Conservation (phyloP, 202 grass and related monocot genomes). For the Thinopyrum obtusiflorum region DNA sequence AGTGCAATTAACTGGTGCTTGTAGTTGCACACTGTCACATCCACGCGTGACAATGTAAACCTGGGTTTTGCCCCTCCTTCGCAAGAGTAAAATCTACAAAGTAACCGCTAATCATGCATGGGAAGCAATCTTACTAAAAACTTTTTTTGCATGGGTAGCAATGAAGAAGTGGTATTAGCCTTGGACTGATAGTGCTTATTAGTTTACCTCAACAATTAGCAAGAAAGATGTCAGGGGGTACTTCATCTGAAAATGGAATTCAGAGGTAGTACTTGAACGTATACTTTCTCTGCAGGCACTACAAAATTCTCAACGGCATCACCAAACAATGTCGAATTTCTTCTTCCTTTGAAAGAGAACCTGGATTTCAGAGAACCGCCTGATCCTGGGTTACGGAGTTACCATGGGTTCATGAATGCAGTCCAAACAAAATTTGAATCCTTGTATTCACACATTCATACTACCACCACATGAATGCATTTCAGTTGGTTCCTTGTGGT, state of each 20-base stretch:
- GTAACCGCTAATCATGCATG: not conserved
- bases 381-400: too few species aligned
- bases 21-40: constrained; percentile 6
- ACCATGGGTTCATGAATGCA: too few species aligned
- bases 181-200: not conserved
- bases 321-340: not conserved
- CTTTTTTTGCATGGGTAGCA: too few species aligned
- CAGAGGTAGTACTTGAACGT: not conserved
- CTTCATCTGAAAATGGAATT: not conserved
- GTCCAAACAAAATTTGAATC: too few species aligned
- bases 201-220: not conserved
- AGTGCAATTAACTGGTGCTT: not conserved
- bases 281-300: not conserved
- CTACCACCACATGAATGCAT: not conserved
- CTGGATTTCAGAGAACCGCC: not conserved
- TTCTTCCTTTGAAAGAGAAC: not conserved
- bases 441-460: too few species aligned
- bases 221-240: not conserved
- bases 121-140: too few species aligned
- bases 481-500: not conserved
- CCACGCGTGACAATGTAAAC: not conserved
- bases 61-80: not conserved
- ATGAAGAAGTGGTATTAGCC: not conserved
- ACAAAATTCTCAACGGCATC: not conserved
- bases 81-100: too few species aligned